Percentiles rank a stretch among this genome's conserved stretches.
Evolutionary conservation across 2,329 filamentous ascomycete genomes (phyloP).

Genomic region (Pestalotiopsis sp.): DNA sequence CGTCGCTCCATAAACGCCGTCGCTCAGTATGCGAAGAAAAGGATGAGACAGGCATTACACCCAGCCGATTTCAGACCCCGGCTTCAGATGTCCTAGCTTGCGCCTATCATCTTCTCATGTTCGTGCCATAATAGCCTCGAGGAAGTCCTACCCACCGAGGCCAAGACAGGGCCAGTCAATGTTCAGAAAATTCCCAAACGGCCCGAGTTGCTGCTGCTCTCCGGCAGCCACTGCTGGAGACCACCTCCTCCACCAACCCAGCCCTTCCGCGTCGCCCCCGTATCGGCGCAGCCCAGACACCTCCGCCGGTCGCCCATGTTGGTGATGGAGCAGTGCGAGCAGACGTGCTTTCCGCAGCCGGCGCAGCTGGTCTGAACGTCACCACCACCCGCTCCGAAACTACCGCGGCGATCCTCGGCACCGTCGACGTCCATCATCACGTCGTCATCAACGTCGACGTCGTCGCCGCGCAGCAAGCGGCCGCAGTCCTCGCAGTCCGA

Average conservation of each 20-base stretch:
- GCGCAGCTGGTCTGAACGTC: constrained; percentile 37
- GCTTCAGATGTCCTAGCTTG: neutral
- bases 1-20: neutral
- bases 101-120: neutral
- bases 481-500: constrained; percentile 60
- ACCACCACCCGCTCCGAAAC: constrained; percentile 24
- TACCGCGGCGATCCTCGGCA: constrained; percentile 21
- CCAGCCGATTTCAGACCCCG: neutral
- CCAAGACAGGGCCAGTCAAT: neutral
- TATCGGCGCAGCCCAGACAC: constrained; percentile 54
- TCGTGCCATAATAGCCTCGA: neutral
- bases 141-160: neutral
- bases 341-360: constrained; percentile 57
- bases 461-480: constrained; percentile 28
- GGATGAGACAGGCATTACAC: neutral
- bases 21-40: neutral
- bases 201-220: neutral
- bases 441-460: constrained; percentile 39
- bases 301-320: constrained; percentile 56
- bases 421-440: constrained; percentile 42
- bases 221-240: neutral
- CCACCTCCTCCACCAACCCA: constrained; percentile 2
- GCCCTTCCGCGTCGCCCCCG: constrained; percentile 18
- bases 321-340: constrained; percentile 61
- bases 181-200: neutral